phyloP scores from a whole-genome alignment of 2,329 filamentous ascomycete genomes.

The Exserohilum rostratum region DNA sequence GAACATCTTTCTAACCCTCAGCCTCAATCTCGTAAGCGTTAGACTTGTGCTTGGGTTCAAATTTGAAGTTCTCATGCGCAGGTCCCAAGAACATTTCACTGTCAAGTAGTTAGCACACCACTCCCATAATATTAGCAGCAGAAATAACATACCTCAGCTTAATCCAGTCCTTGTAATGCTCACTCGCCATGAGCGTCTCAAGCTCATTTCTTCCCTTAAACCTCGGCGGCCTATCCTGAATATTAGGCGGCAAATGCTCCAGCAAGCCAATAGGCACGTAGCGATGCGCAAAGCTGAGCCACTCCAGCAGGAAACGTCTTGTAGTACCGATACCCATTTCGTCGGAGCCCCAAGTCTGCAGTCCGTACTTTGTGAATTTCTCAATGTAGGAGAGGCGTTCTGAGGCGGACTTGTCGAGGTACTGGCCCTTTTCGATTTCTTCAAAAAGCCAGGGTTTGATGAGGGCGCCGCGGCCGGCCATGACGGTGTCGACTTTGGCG shows the following conservation, averaged over 20 bases:
- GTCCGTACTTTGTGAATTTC: constrained; percentile 86
- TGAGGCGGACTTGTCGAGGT: constrained; percentile 89
- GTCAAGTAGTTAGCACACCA: constrained; percentile 23
- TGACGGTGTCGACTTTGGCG: constrained; percentile 85
- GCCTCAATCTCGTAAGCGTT: constrained; percentile 82
- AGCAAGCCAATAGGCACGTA: constrained; percentile 91
- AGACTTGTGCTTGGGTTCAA: constrained; percentile 97
- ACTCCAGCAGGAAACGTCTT: constrained; percentile 90
- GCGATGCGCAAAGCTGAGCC: constrained; percentile 89
- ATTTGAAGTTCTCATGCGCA: constrained; percentile 86
- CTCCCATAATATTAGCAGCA: no score
- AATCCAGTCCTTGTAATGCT: constrained; percentile 96
- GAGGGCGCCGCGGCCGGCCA: constrained; percentile 94
- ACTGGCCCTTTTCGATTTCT: constrained; percentile 89
- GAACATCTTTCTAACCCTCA: constrained; percentile 32
- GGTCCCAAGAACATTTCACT: constrained; percentile 98
- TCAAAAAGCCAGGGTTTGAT: constrained; percentile 99
- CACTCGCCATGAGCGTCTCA: constrained; percentile 89
- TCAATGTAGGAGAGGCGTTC: constrained; percentile 87
- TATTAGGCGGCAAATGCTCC: constrained; percentile 82
- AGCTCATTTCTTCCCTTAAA: constrained; percentile 86
- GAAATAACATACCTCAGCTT: constrained; percentile 80
- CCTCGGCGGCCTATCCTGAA: constrained; percentile 87
- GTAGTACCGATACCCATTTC: constrained; percentile 92
- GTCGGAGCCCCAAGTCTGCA: constrained; percentile 95